These are phyloP conservation scores for Petrea volubilis DNA, from an alignment of 257 asterid species.

Conservation along the genomic window DNA sequence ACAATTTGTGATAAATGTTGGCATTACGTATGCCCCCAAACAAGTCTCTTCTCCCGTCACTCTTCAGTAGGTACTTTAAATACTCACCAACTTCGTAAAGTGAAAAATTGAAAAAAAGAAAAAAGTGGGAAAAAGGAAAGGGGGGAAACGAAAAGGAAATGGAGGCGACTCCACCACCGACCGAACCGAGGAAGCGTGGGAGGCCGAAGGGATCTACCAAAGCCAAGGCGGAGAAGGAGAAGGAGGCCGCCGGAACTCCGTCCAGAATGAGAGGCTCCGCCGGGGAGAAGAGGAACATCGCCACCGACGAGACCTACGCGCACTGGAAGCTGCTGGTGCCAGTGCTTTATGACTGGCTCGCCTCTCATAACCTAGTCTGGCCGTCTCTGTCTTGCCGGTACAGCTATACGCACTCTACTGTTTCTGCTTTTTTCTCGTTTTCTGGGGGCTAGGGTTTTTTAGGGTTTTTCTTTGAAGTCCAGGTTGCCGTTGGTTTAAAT, in stretches of 20 bases:
- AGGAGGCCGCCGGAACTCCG: conserved; percentile 36
- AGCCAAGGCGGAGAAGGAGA: conserved; percentile 59
- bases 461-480: conserved; percentile 12
- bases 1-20: no score
- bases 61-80: conserved; percentile 20
- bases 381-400: conserved; percentile 80
- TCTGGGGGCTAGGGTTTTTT: conserved; percentile 28
- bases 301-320: conserved; percentile 71
- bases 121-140: conserved; percentile 14
- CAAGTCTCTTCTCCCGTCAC: background rate
- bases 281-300: conserved; percentile 45
- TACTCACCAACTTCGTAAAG: conserved; percentile 14
- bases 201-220: conserved; percentile 92
- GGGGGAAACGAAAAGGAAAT: conserved; percentile 8
- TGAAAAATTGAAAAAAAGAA: conserved; percentile 18
- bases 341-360: conserved; percentile 74
- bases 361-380: conserved; percentile 65
- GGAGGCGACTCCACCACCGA: conserved; percentile 54
- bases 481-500: background rate
- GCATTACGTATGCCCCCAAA: conserved; percentile 19
- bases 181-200: conserved; percentile 84
- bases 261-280: conserved; percentile 48
- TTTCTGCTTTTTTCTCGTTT: background rate
- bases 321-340: conserved; percentile 95
- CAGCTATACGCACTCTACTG: background rate